These are phyloP conservation scores for Adansonia gregorii DNA, from an alignment of 441 rosid species.

Conservation along the genomic window DNA sequence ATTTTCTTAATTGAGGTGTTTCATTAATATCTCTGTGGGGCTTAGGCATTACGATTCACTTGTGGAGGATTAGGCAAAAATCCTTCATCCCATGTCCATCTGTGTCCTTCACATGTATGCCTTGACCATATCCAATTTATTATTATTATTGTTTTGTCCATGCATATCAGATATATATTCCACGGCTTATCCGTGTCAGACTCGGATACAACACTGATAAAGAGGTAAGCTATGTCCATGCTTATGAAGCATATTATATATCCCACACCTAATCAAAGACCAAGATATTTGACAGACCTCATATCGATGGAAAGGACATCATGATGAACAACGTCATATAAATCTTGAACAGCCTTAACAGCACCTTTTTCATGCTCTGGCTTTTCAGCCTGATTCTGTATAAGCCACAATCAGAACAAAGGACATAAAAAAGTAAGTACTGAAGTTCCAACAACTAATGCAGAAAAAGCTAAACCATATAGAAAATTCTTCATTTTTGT, in stretches of 20 bases:
- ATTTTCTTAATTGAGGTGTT: conserved; percentile 14
- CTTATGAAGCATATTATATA: background rate
- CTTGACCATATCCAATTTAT: background rate
- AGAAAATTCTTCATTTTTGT: background rate
- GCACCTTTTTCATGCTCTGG: conserved; percentile 83
- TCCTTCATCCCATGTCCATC: background rate
- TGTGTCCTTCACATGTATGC: background rate
- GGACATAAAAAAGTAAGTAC: background rate
- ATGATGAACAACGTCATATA: conserved; percentile 85
- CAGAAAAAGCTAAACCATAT: background rate
- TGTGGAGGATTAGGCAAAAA: conserved; percentile 5
- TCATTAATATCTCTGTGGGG: background rate
- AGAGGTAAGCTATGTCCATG: background rate
- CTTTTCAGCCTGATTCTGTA: conserved; percentile 75
- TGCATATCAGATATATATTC: background rate
- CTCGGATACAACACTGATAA: background rate
- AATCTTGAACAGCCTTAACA: conserved; percentile 91
- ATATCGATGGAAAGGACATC: conserved; percentile 75
- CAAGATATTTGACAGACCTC: conserved; percentile 57
- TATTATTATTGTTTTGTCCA: background rate
- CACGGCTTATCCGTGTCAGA: background rate
- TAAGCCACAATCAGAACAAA: conserved; percentile 17
- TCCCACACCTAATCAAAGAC: conserved; percentile 30
- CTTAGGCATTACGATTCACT: background rate
- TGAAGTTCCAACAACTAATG: background rate